Percentiles rank a stretch among this genome's conserved stretches.
Conservation (phyloP, 2,329 filamentous ascomycete genomes). For the Thielaviopsis euricoi region DNA sequence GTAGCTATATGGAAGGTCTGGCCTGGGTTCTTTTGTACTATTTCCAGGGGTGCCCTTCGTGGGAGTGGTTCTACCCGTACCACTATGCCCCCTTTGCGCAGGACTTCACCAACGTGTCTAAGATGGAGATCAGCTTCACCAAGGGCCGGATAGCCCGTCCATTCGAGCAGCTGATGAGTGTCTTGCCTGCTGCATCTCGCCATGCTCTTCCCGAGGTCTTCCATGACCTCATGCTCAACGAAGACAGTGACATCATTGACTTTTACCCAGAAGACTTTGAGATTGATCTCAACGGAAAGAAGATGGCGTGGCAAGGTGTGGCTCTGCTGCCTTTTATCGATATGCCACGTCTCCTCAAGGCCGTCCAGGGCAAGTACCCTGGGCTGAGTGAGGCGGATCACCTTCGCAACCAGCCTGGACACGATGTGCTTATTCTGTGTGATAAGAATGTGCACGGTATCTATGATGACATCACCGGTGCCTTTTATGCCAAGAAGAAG, state of each 20-base stretch:
- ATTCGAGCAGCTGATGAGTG: constrained; percentile 97
- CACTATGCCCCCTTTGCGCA: constrained; percentile 96
- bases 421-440: constrained; percentile 69
- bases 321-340: constrained; percentile 92
- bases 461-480: constrained; percentile 67
- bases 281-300: constrained; percentile 91
- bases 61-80: constrained; percentile 99
- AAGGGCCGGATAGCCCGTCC: constrained; percentile 76
- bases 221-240: constrained; percentile 75
- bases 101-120: constrained; percentile 72
- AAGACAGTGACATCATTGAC: constrained; percentile 83
- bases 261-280: constrained; percentile 94
- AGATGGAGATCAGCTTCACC: constrained; percentile 66
- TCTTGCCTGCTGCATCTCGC: constrained; percentile 81
- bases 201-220: constrained; percentile 81
- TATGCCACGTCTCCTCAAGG: constrained; percentile 65
- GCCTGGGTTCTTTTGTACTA: constrained; percentile 95
- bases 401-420: constrained; percentile 62
- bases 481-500: constrained; percentile 87
- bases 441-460: constrained; percentile 55
- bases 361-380: constrained; percentile 71
- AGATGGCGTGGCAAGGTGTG: constrained; percentile 95
- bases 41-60: constrained; percentile 93
- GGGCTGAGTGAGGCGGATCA: constrained; percentile 61
- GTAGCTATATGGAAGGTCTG: constrained; percentile 84